These are phyloP conservation scores for Phytophthora sp. DNA, from an alignment of 352 stramenopile genomes.

Conservation along the genomic window DNA sequence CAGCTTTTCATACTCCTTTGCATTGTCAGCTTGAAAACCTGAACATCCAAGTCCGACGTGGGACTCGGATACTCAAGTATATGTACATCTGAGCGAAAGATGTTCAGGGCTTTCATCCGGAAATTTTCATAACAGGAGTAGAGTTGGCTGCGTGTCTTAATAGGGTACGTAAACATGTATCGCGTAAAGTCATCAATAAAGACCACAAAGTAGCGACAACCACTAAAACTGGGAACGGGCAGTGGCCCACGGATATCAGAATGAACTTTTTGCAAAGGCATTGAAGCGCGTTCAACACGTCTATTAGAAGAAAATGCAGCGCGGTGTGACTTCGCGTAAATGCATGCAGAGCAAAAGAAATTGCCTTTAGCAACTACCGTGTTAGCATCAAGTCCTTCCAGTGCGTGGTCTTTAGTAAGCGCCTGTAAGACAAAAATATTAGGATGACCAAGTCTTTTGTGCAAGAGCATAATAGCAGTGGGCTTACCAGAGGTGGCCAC, in stretches of 20 bases:
- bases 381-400: neutral
- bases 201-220: conserved; percentile 5
- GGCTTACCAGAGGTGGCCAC: neutral
- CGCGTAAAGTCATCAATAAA: conserved; percentile 5
- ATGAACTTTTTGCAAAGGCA: conserved; percentile 8
- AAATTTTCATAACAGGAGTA: neutral
- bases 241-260: conserved; percentile 8
- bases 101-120: neutral
- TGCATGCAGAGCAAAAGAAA: conserved; percentile 9
- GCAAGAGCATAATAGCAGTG: neutral
- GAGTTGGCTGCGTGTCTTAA: neutral
- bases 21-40: neutral
- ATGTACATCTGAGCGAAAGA: neutral
- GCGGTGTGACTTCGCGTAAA: conserved; percentile 5
- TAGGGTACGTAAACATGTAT: neutral
- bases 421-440: conserved; percentile 2
- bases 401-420: neutral
- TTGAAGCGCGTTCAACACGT: neutral
- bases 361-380: neutral
- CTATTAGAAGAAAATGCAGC: conserved; percentile 6
- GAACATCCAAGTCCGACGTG: neutral
- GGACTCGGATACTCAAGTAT: neutral
- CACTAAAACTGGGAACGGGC: conserved; percentile 4
- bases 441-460: conserved; percentile 9
- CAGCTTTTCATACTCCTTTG: conserved; percentile 11